Base-by-base conservation (phyloP, 129 eudicot genomes). In the Pseudognaphalium luteoalbum region DNA sequence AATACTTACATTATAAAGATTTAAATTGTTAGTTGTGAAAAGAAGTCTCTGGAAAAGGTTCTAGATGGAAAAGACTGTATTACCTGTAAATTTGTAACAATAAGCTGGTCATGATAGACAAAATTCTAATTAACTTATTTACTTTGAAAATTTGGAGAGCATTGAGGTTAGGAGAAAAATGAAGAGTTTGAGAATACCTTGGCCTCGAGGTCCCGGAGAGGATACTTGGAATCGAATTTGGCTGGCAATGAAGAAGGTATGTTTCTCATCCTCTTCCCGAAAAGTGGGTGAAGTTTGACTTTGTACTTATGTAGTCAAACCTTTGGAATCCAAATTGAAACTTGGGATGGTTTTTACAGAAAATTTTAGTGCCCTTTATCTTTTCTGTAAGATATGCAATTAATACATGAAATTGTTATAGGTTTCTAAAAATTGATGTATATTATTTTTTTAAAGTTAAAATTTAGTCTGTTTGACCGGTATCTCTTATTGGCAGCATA, bases 171-270 rank as follows among this genome's bases (percentile, higher is more conserved):
- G 81, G 80, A 82, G 73, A 78, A 85, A 85, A 82, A 82, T 85
- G 89, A 82, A 82, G 84, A 82, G 80, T 71, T 82, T 84, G 34
- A 79, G 80, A 75, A 80, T 85, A 54, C 82, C 86, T 57, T 85
- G 86, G 89, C 86, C 83, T 61, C 84, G 60, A 71, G 84, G 75
- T 66, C 77, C 66, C 52, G 70, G 80, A 58, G 84, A 68, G 21
- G 81, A 78, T 56, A 75, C 81, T 3, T 85, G 89, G 89, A 60
- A 79, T 78, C 89, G 71, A 50, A 39, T 81, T 68, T 85, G 89
- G 89, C 74, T 79, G 59, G 82, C 84, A 67, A 85, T 82, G 15
- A 85, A 75, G 77, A 76, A 77, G 83, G 89, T 85, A 71, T 5
- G 57, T 16, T 61, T 22, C 44, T 9, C 41, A 11, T 66, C 6